Conservation (phyloP, 208 protist genomes). For the Strigomonas culicis region DNA sequence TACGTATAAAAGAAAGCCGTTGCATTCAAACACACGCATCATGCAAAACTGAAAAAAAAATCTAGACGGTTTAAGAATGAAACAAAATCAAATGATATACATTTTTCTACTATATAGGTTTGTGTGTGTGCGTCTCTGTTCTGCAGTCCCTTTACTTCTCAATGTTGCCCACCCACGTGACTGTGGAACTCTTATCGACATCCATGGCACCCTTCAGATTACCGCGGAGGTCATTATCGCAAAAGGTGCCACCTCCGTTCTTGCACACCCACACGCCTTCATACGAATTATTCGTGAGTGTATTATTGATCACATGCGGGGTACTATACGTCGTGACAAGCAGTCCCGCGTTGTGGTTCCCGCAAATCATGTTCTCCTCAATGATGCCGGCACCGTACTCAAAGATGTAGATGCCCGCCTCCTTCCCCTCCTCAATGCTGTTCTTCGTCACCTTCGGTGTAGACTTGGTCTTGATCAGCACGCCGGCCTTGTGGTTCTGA, state of each 20-base stretch:
- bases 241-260: slow-evolving; percentile 62
- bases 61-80: no score
- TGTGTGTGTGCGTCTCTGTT: no score
- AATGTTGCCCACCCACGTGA: slow-evolving; percentile 64
- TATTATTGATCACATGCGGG: slow-evolving; percentile 76
- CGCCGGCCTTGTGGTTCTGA: slow-evolving; percentile 66
- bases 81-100: no score
- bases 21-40: not conserved
- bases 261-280: slow-evolving; percentile 91
- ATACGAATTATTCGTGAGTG: slow-evolving; percentile 66
- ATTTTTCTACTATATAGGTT: no score
- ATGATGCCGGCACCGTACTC: slow-evolving; percentile 71
- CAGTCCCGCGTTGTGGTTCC: slow-evolving; percentile 79
- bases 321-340: slow-evolving; percentile 72
- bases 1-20: not conserved
- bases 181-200: slow-evolving; percentile 46
- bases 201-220: slow-evolving; percentile 77
- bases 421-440: slow-evolving; percentile 70
- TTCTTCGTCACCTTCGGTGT: slow-evolving; percentile 67
- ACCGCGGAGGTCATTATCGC: slow-evolving; percentile 79
- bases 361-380: slow-evolving; percentile 62
- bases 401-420: slow-evolving; percentile 88
- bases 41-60: no score
- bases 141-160: slow-evolving; percentile 34
- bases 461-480: slow-evolving; percentile 75